Evolutionary conservation across 768 basidiomycete genomes (phyloP).

Genomic region (Podaxis mareebaensis): DNA sequence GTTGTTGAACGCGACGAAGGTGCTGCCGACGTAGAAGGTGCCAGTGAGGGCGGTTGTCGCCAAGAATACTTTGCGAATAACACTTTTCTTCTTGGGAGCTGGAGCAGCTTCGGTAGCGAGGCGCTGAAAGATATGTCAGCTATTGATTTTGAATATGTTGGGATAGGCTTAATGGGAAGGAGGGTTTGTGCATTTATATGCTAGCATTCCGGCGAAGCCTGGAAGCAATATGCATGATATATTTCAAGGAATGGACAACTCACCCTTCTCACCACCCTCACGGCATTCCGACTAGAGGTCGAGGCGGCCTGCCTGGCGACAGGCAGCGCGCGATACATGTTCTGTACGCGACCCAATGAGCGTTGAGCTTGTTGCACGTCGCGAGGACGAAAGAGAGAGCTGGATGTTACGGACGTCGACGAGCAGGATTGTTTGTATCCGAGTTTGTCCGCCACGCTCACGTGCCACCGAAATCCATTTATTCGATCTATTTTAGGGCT

Average conservation of each 20-base stretch:
- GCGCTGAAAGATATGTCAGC: slow-evolving; percentile 40
- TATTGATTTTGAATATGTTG: neutral
- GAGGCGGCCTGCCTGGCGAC: slow-evolving; percentile 53
- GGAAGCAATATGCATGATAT: neutral
- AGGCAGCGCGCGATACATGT: slow-evolving; percentile 61
- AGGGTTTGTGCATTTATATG: neutral
- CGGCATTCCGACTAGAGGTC: slow-evolving; percentile 44
- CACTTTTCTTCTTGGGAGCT: slow-evolving; percentile 49
- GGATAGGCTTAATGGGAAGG: neutral
- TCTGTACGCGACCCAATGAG: slow-evolving; percentile 21
- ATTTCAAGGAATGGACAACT: slow-evolving; percentile 24
- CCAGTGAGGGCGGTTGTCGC: slow-evolving; percentile 68
- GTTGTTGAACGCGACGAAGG: slow-evolving; percentile 75
- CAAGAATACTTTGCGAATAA: slow-evolving; percentile 63
- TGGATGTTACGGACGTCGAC: slow-evolving; percentile 19
- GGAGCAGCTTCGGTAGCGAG: slow-evolving; percentile 61
- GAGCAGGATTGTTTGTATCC: slow-evolving; percentile 30
- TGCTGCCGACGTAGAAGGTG: slow-evolving; percentile 82
- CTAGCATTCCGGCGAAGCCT: neutral
- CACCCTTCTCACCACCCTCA: slow-evolving; percentile 63
- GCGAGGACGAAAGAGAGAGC: neutral
- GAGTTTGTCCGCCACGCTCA: slow-evolving; percentile 36
- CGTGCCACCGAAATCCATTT: slow-evolving; percentile 21
- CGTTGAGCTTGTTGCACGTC: slow-evolving; percentile 16
- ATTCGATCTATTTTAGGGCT: neutral